Conservation (phyloP, 2,329 filamentous ascomycete genomes). For the Sporothrix curviconia region DNA sequence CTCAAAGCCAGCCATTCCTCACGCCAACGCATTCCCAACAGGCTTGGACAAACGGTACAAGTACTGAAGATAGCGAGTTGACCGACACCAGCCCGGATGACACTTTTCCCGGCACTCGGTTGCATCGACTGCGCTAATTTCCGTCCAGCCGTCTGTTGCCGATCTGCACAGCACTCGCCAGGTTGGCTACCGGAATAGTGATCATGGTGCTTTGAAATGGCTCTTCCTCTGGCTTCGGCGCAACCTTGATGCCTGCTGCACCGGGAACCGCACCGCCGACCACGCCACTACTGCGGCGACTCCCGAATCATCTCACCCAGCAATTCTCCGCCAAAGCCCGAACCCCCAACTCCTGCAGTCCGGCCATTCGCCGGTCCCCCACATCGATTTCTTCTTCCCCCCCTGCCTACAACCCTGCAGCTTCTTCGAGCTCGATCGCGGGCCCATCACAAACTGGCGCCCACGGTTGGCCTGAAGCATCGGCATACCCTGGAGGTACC, state of each 20-base stretch:
- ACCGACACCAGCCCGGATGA: slow-evolving; percentile 6
- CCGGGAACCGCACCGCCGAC: neutral
- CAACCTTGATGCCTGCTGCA: neutral
- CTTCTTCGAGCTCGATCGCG: slow-evolving; percentile 25
- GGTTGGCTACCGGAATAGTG: slow-evolving; percentile 20
- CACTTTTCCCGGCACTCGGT: slow-evolving; percentile 29
- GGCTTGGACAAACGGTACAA: neutral
- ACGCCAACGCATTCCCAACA: neutral
- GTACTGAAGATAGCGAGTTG: slow-evolving; percentile 5
- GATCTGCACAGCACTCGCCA: slow-evolving; percentile 28
- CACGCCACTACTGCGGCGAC: neutral
- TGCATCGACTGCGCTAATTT: slow-evolving; percentile 27
- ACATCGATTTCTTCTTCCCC: slow-evolving; percentile 62
- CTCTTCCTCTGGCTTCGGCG: neutral
- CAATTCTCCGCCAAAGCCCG: neutral
- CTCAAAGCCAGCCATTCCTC: neutral
- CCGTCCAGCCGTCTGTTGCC: slow-evolving; percentile 27
- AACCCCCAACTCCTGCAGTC: neutral
- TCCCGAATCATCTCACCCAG: neutral
- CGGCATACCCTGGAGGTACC: slow-evolving; percentile 87
- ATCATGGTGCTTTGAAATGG: neutral
- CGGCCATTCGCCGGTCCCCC: slow-evolving; percentile 23
- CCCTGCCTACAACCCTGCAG: slow-evolving; percentile 44
- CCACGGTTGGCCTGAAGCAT: slow-evolving; percentile 60
- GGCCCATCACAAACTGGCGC: slow-evolving; percentile 44